Percentiles rank a stretch among this genome's conserved stretches.
Evolutionary conservation across 2,329 filamentous ascomycete species (phyloP).

Genomic region (Lachnellula cervina): DNA sequence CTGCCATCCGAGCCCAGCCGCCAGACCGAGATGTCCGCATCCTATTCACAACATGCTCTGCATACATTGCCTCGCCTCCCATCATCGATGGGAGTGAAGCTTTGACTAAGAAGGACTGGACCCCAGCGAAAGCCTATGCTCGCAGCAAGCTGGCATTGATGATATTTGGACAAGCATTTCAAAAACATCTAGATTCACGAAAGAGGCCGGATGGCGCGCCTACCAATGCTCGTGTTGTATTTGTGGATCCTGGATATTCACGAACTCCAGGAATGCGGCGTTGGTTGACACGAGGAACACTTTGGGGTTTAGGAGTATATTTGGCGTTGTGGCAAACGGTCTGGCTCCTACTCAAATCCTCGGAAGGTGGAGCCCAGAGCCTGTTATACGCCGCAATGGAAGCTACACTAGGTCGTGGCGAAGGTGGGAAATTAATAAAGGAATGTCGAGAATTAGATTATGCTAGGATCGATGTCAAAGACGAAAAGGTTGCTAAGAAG

Average conservation of each 20-base stretch:
- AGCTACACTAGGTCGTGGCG: constrained; percentile 56
- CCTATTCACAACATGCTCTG: constrained; percentile 79
- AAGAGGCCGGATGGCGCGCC: constrained; percentile 77
- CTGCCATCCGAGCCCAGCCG: constrained; percentile 84
- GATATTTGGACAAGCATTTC: constrained; percentile 83
- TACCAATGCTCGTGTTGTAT: constrained; percentile 75
- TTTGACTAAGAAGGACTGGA: constrained; percentile 47
- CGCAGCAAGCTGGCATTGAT: constrained; percentile 75
- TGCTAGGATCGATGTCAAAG: constrained; percentile 66
- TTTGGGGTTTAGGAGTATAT: constrained; percentile 76
- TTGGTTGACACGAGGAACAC: constrained; percentile 79
- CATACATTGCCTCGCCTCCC: constrained; percentile 75
- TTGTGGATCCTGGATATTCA: constrained; percentile 80
- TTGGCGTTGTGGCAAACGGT: constrained; percentile 71
- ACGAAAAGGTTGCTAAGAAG: constrained; percentile 75
- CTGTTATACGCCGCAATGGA: constrained; percentile 87
- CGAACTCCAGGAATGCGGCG: constrained; percentile 83
- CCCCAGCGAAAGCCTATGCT: constrained; percentile 55
- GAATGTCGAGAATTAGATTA: constrained; percentile 78
- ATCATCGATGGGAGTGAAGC: constrained; percentile 46
- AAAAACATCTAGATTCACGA: constrained; percentile 85
- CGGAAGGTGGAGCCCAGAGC: constrained; percentile 78
- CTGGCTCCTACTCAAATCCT: constrained; percentile 85
- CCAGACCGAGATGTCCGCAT: constrained; percentile 90
- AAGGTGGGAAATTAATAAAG: constrained; percentile 73